Conservation (phyloP, 176 grass and related monocot species). For the Musa acuminata region DNA sequence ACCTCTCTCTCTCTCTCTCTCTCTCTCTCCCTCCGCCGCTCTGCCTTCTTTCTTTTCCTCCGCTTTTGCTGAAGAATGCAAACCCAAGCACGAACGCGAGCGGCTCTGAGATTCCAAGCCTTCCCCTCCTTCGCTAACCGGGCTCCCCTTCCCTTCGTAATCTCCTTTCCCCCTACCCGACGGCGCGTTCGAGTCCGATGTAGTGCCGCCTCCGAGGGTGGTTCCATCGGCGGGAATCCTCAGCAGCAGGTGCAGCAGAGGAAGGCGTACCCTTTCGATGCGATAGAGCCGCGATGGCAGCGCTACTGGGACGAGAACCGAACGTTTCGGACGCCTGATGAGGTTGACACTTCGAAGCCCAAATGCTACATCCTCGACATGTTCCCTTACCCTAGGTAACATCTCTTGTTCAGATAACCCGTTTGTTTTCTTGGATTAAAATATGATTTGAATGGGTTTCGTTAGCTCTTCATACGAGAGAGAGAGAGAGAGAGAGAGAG, state of each 20-base stretch:
- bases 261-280: slow-evolving; percentile 63
- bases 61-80: background rate
- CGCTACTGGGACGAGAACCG: slow-evolving; percentile 68
- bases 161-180: background rate
- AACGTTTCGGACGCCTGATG: slow-evolving; percentile 73
- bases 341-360: slow-evolving; percentile 63
- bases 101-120: background rate
- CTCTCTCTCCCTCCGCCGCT: no score
- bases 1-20: no score
- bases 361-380: slow-evolving; percentile 98
- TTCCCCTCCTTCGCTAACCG: background rate
- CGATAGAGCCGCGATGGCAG: slow-evolving; percentile 92
- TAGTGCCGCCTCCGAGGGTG: slow-evolving; percentile 2
- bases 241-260: slow-evolving; percentile 15
- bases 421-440: background rate
- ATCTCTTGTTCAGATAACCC: background rate
- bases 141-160: background rate
- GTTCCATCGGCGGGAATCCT: slow-evolving; percentile 17
- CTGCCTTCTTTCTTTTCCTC: background rate
- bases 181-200: slow-evolving; percentile 22
- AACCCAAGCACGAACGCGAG: background rate
- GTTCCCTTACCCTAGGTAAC: slow-evolving; percentile 92
- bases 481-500: no score
- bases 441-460: background rate
- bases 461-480: no score